Evolutionary conservation across 176 grass and related monocot genomes (phyloP), one percentile per base, ranked within the genome.

Genomic region (Aegilops sharonensis): DNA sequence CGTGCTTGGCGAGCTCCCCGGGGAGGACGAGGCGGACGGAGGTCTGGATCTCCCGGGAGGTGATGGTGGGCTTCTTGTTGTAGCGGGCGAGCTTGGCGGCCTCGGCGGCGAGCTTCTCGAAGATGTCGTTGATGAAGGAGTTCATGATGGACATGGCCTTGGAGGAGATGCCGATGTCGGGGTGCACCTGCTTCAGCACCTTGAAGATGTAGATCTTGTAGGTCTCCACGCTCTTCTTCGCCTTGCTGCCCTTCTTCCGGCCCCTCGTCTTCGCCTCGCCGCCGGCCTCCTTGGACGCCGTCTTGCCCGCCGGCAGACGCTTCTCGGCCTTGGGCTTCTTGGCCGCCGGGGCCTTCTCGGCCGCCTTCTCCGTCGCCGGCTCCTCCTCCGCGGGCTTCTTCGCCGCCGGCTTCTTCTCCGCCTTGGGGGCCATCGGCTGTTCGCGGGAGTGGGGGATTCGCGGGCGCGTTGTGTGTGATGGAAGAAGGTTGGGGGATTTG

Each of bases 171-270:
- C 85, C 92, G 43, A 97, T 93, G 92, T 97, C 91, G 0, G 93
- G 91, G 77, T 97, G 91, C 36, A 97, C 95, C 87, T 97, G 93
- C 89, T 97, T 97, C 3, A 97, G 89, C 9, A 97, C 93, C 91
- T 98, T 95, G 75, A 98, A 98, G 64, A 95, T 98, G 87, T 98
- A 98, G 77, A 98, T 95, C 91, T 98, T 98, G 67, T 98, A 95
- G 0, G 93, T 95, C 89, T 98, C 95, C 0, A 90, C 89, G 56
- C 79, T 77, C 79, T 90, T 90, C 88, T 90, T 39, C 37, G 37
- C 37, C 37, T 39, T 39, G 37, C 37, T 90, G 15, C 32, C 73
- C 84, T 83, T 90, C 84, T 90, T 90, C 65, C 14, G 4, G 24
- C 72, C 72, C 72, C 8, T 75, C 45, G 52, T 75, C 43, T 42